phyloP scores from a whole-genome alignment of 371 early-diverging fungal genomes.

The Syncephalastrum racemosum region DNA sequence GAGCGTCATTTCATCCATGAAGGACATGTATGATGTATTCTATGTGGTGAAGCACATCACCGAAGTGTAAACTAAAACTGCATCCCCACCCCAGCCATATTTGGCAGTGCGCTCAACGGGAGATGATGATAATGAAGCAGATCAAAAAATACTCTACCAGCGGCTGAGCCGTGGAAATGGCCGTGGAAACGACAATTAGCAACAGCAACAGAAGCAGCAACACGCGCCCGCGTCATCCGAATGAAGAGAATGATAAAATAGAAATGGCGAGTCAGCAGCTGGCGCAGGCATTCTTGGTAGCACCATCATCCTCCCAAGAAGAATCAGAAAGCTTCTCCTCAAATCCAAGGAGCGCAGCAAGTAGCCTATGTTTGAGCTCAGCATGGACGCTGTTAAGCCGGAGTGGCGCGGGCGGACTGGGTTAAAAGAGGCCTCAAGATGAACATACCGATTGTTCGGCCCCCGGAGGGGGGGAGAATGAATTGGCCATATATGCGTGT shows the following conservation, averaged over 20 bases:
- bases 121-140: slow-evolving; percentile 21
- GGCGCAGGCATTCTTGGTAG: slow-evolving; percentile 2
- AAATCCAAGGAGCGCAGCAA: slow-evolving; percentile 2
- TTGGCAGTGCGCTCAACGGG: slow-evolving; percentile 14
- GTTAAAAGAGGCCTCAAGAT: neutral
- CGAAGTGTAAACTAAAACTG: slow-evolving; percentile 51
- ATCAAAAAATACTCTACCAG: slow-evolving; percentile 12
- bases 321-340: slow-evolving; percentile 7
- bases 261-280: slow-evolving; percentile 6
- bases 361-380: slow-evolving; percentile 14
- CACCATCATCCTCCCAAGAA: slow-evolving; percentile 13
- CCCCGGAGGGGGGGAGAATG: too few relatives aligned
- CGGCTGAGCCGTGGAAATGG: slow-evolving; percentile 7
- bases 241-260: neutral
- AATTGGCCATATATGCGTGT: too few relatives aligned
- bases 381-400: slow-evolving; percentile 17
- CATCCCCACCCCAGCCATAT: neutral
- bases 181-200: too few relatives aligned
- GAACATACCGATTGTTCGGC: neutral
- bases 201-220: too few relatives aligned
- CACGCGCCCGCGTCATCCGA: neutral
- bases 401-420: slow-evolving; percentile 3
- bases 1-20: slow-evolving; percentile 55
- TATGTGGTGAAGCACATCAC: slow-evolving; percentile 63
- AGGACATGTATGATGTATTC: slow-evolving; percentile 64